Percentiles rank a stretch among this genome's conserved stretches.
Conservation (phyloP, 192 early-diverging fungal species). For the Backusella macrospora region DNA sequence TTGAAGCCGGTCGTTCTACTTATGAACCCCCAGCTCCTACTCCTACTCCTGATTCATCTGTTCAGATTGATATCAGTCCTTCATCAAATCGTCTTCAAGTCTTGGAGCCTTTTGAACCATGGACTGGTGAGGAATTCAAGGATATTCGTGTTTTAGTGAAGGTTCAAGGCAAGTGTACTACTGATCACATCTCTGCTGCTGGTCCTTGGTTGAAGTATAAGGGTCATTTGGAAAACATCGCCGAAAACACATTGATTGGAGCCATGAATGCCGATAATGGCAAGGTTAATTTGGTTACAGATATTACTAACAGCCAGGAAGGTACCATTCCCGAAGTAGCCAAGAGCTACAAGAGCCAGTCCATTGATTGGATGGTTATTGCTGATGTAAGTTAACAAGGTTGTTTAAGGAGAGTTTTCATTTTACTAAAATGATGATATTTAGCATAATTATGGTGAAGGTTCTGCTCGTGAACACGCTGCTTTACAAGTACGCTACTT, state of each 20-base stretch:
- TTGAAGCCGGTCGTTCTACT: constrained; percentile 69
- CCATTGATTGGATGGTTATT: constrained; percentile 79
- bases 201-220: constrained; percentile 99
- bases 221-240: constrained; percentile 96
- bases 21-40: constrained; percentile 58
- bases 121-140: constrained; percentile 81
- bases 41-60: constrained; percentile 49
- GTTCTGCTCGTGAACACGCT: constrained; percentile 92
- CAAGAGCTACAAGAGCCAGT: constrained; percentile 66
- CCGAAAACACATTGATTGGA: constrained; percentile 97
- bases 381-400: constrained; percentile 66
- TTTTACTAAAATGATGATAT: constrained; percentile 5
- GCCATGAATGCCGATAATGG: constrained; percentile 92
- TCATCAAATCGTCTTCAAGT: constrained; percentile 82
- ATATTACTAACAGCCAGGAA: constrained; percentile 57
- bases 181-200: constrained; percentile 98
- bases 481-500: constrained; percentile 87
- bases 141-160: constrained; percentile 84
- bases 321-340: constrained; percentile 91
- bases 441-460: constrained; percentile 90
- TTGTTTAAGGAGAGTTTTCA: background rate
- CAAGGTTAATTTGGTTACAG: constrained; percentile 79
- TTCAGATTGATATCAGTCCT: constrained; percentile 59
- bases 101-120: constrained; percentile 84
- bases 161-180: constrained; percentile 98